Evolutionary conservation across 495 filamentous ascomycete species (phyloP).

Genomic region (Xylaria intraflava): DNA sequence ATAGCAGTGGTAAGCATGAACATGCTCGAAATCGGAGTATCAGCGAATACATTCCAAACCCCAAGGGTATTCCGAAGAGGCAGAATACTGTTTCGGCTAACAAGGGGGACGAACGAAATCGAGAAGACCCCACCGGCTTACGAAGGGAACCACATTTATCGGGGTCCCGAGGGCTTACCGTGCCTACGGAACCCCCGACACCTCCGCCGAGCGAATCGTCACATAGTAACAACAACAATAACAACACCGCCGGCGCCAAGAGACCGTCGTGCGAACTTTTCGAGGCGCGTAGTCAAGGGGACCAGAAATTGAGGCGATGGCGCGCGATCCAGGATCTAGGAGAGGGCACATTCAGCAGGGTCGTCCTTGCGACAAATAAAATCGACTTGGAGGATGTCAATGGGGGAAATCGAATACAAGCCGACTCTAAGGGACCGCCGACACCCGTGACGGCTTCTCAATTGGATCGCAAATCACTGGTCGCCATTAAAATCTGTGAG

Average conservation of each 20-base stretch:
- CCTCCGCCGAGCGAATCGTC: conserved; percentile 59
- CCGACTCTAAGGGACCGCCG: conserved; percentile 15
- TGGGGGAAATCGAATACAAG: conserved; percentile 8
- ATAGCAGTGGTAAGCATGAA: conserved; percentile 31
- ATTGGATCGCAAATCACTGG: conserved; percentile 59
- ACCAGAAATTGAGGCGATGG: conserved; percentile 58
- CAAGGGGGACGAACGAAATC: conserved; percentile 43
- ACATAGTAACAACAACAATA: conserved; percentile 45
- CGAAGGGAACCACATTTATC: conserved; percentile 79
- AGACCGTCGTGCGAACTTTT: conserved; percentile 50
- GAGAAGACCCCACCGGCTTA: conserved; percentile 42
- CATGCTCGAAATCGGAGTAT: conserved; percentile 67
- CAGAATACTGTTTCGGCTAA: conserved; percentile 59
- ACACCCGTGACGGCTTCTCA: conserved; percentile 27
- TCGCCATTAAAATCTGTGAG: conserved; percentile 92
- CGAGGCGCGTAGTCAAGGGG: conserved; percentile 52
- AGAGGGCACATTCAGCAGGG: conserved; percentile 91
- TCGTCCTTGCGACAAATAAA: conserved; percentile 72
- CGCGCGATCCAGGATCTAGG: conserved; percentile 73
- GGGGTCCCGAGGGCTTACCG: conserved; percentile 62
- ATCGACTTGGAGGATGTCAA: conserved; percentile 39
- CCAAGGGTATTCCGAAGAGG: conserved; percentile 58
- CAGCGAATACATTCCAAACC: conserved; percentile 78
- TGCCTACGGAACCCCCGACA: conserved; percentile 60
- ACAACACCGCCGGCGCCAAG: conserved; percentile 33